These are phyloP conservation scores for Medicago lupulina DNA, from an alignment of 306 rosid genomes.

Conservation along the genomic window DNA sequence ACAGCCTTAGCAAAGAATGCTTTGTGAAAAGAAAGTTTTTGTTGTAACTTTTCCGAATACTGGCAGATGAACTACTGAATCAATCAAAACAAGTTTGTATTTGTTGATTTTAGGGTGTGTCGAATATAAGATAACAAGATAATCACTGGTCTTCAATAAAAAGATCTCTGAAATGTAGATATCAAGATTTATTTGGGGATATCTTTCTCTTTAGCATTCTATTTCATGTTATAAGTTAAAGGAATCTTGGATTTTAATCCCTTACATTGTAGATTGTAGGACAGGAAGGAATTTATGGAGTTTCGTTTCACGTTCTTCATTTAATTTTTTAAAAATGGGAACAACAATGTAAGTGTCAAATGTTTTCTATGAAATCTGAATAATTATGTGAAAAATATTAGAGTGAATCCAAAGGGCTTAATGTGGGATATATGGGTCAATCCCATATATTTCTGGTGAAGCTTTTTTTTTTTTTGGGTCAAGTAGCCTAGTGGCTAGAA, in stretches of 20 bases:
- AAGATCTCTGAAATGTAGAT: neutral
- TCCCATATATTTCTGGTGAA: conserved; percentile 25
- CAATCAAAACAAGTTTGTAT: neutral
- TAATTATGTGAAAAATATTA: conserved; percentile 7
- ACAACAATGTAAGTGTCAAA: conserved; percentile 3
- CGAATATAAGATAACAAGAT: neutral
- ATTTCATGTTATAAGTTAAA: neutral
- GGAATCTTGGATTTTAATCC: neutral
- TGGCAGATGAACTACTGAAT: neutral
- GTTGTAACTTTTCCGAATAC: neutral
- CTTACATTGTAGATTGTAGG: conserved; percentile 19
- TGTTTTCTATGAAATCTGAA: conserved; percentile 20
- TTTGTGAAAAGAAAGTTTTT: neutral
- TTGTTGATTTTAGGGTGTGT: neutral
- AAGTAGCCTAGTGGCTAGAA: too few relatives aligned
- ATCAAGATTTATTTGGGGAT: neutral
- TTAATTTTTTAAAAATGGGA: neutral
- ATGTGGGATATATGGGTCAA: conserved; percentile 21
- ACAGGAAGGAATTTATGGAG: conserved; percentile 10
- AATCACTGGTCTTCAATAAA: neutral
- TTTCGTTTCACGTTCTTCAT: conserved; percentile 11
- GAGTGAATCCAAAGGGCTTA: conserved; percentile 19
- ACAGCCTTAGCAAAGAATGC: neutral
- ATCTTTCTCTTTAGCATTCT: neutral
- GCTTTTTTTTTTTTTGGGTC: too few relatives aligned